phyloP scores from a whole-genome alignment of 2,329 filamentous ascomycete species.

The Pyricularia pennisetigena region DNA sequence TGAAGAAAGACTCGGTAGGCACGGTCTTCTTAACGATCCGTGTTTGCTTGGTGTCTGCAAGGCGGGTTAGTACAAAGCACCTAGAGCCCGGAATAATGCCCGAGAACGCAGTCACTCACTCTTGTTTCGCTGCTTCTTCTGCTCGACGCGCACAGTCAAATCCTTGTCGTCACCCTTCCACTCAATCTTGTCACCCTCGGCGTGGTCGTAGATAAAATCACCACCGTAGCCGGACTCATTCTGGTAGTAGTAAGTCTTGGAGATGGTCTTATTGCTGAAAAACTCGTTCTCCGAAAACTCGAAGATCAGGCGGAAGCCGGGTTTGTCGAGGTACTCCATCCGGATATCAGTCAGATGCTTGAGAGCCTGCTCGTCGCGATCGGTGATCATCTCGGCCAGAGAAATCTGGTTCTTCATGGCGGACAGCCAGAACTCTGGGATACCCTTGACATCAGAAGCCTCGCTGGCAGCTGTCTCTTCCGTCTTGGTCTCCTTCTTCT shows the following conservation, averaged over 20 bases:
- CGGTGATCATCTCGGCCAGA: constrained; percentile 96
- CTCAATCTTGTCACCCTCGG: constrained; percentile 94
- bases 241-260: constrained; percentile 98
- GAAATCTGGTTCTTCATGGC: constrained; percentile 99
- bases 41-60: constrained; percentile 91
- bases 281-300: constrained; percentile 92
- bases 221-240: constrained; percentile 97
- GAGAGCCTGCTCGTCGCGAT: constrained; percentile 88
- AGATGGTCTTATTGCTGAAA: constrained; percentile 94
- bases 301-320: constrained; percentile 96
- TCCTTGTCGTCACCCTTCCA: constrained; percentile 91
- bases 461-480: constrained; percentile 36
- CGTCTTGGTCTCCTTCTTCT: constrained; percentile 45
- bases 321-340: constrained; percentile 98
- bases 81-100: background rate
- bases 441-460: constrained; percentile 56
- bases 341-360: constrained; percentile 86
- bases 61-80: background rate
- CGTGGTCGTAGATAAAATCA: constrained; percentile 99
- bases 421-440: constrained; percentile 98
- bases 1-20: constrained; percentile 96
- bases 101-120: constrained; percentile 47
- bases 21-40: constrained; percentile 99
- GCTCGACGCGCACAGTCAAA: constrained; percentile 87
- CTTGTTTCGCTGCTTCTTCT: constrained; percentile 99